Percentiles rank a stretch among this genome's conserved stretches.
phyloP scores from a whole-genome alignment of 2,329 filamentous ascomycete species.

The Leptoxyphium fumago region DNA sequence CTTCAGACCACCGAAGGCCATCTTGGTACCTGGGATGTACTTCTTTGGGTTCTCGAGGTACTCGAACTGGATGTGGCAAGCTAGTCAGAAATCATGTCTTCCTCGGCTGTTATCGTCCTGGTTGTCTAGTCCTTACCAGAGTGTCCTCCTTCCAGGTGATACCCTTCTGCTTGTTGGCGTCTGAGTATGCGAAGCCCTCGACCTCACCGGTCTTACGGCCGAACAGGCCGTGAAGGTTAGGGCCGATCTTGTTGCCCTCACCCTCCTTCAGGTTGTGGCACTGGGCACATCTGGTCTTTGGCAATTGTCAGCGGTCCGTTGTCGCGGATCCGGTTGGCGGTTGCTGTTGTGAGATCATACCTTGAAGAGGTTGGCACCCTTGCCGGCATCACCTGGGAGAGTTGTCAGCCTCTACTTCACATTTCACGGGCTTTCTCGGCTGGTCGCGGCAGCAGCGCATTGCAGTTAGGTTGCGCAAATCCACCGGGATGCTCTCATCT shows the following conservation, averaged over 20 bases:
- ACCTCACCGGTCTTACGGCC: conserved; percentile 88
- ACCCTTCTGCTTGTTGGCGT: conserved; percentile 97
- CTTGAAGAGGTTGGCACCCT: conserved; percentile 98
- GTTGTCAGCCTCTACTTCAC: conserved; percentile 3
- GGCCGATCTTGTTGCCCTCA: conserved; percentile 96
- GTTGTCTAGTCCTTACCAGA: conserved; percentile 42
- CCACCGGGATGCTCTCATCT: too few species aligned
- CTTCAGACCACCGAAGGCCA: conserved; percentile 99
- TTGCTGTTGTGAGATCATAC: conserved; percentile 12
- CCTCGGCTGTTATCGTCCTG: neutral
- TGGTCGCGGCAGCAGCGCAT: too few species aligned
- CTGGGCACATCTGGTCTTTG: conserved; percentile 78
- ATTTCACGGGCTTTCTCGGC: too few species aligned
- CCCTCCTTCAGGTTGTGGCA: conserved; percentile 90
- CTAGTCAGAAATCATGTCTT: too few species aligned
- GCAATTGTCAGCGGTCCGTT: conserved; percentile 2
- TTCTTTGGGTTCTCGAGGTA: conserved; percentile 99
- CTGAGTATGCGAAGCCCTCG: conserved; percentile 91
- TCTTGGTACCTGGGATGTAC: conserved; percentile 99
- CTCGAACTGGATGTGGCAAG: conserved; percentile 47
- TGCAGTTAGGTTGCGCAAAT: too few species aligned
- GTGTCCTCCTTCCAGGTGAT: conserved; percentile 75
- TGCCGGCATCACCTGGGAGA: conserved; percentile 67
- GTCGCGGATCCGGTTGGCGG: conserved; percentile 1
- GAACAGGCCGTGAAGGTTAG: conserved; percentile 92